Conservation (phyloP, 768 basidiomycete genomes). For the Rhizopogon rudus region DNA sequence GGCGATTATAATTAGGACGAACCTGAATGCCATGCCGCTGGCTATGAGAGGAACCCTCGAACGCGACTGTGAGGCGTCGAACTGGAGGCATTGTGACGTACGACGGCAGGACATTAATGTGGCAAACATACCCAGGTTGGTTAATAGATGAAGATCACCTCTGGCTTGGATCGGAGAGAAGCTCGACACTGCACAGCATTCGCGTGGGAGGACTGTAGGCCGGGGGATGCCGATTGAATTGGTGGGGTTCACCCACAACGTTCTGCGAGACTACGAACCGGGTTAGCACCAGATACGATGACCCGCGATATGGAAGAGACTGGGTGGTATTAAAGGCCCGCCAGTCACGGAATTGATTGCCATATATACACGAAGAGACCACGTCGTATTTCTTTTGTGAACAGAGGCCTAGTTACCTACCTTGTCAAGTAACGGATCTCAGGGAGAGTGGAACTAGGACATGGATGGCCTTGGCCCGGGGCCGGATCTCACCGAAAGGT, state of each 20-base stretch:
- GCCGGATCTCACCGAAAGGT: conserved; percentile 1
- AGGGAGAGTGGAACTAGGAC: conserved; percentile 12
- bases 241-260: conserved; percentile 8
- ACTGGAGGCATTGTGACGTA: neutral
- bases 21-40: neutral
- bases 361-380: neutral
- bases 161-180: conserved; percentile 6
- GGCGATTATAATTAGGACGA: conserved; percentile 6
- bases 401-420: neutral
- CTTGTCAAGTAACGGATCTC: conserved; percentile 10
- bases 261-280: conserved; percentile 9
- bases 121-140: conserved; percentile 36
- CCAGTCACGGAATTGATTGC: conserved; percentile 9
- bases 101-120: conserved; percentile 6
- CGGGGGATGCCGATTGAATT: conserved; percentile 27
- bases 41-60: neutral
- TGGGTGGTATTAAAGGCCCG: conserved; percentile 11
- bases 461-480: neutral
- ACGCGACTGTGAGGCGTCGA: conserved; percentile 1
- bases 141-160: conserved; percentile 16
- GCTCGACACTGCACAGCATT: conserved; percentile 23
- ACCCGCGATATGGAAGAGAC: conserved; percentile 1
- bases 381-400: neutral
- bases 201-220: conserved; percentile 18
- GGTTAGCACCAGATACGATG: conserved; percentile 7